phyloP scores from a whole-genome alignment of 2,329 filamentous ascomycete species.

The Xylaria arbuscula region DNA sequence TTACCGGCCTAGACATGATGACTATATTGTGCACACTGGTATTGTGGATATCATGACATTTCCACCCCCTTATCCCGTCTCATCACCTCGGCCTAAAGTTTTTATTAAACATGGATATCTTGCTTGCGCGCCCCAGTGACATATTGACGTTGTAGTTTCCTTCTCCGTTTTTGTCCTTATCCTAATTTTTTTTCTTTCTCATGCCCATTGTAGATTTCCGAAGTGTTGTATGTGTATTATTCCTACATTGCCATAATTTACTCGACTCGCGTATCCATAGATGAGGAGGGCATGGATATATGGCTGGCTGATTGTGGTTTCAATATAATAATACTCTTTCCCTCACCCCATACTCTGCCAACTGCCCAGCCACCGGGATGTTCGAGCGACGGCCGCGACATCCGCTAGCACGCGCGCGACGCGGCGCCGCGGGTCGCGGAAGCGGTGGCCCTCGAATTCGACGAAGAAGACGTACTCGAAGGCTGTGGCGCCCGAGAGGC shows the following conservation, averaged over 20 bases:
- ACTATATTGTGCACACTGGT: no score
- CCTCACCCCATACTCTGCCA: conserved; percentile 59
- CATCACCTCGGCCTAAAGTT: no score
- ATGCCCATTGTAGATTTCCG: not conserved
- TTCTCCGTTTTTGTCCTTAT: not conserved
- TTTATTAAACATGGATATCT: no score
- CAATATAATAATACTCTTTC: not conserved
- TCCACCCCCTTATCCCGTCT: no score
- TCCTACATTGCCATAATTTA: not conserved
- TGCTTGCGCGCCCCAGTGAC: not conserved
- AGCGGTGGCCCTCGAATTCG: conserved; percentile 78
- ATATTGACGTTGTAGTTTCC: not conserved
- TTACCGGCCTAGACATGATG: no score
- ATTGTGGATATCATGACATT: no score
- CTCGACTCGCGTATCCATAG: not conserved
- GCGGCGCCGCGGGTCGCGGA: conserved; percentile 63
- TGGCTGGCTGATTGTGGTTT: not conserved
- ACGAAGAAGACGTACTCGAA: conserved; percentile 98
- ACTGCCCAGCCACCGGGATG: conserved; percentile 76
- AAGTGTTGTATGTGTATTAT: not conserved
- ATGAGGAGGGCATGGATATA: not conserved
- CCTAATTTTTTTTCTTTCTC: not conserved
- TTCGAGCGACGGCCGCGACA: conserved; percentile 67
- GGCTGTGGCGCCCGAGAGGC: conserved; percentile 56
- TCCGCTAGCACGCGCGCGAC: conserved; percentile 71